Conservation (phyloP, 2,329 filamentous ascomycete species). For the Exophiala lecanii-corni region DNA sequence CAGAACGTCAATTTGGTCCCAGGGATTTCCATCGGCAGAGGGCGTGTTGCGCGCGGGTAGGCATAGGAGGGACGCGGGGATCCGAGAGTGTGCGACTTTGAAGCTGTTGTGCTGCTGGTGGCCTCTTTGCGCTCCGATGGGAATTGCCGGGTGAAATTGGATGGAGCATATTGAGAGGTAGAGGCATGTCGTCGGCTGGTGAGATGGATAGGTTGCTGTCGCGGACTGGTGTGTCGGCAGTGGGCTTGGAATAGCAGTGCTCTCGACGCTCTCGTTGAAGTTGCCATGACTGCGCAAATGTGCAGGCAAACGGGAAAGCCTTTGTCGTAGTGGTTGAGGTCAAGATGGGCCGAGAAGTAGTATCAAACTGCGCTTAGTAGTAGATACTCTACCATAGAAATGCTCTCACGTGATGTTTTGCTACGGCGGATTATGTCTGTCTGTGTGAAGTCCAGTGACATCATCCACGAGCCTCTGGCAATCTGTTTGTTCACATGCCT, state of each 20-base stretch:
- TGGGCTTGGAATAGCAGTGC: constrained; percentile 23
- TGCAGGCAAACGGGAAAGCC: too few relatives aligned
- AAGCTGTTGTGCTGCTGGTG: background rate
- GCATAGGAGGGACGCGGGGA: constrained; percentile 13
- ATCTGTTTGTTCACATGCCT: too few relatives aligned
- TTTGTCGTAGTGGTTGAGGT: too few relatives aligned
- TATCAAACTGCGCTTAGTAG: too few relatives aligned
- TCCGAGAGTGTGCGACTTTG: constrained; percentile 3
- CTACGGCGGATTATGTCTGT: too few relatives aligned
- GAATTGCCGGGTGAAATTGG: constrained; percentile 21
- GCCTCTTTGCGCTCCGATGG: constrained; percentile 4
- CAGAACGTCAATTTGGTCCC: constrained; percentile 15
- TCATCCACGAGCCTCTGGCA: too few relatives aligned
- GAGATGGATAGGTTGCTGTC: constrained; percentile 1
- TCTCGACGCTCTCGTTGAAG: constrained; percentile 13
- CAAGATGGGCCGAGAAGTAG: too few relatives aligned
- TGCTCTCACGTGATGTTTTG: too few relatives aligned
- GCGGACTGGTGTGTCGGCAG: constrained; percentile 11
- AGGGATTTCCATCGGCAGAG: constrained; percentile 7
- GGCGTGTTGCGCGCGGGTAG: constrained; percentile 7
- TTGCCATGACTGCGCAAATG: constrained; percentile 17
- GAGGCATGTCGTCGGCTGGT: constrained; percentile 3
- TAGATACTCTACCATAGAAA: too few relatives aligned
- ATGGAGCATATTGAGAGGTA: constrained; percentile 20
- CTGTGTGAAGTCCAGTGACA: too few relatives aligned